Evolutionary conservation across 1,139 yeast genomes (phyloP), one percentile per base, ranked within the genome.

Genomic region (Suhomyces panamericanus): DNA sequence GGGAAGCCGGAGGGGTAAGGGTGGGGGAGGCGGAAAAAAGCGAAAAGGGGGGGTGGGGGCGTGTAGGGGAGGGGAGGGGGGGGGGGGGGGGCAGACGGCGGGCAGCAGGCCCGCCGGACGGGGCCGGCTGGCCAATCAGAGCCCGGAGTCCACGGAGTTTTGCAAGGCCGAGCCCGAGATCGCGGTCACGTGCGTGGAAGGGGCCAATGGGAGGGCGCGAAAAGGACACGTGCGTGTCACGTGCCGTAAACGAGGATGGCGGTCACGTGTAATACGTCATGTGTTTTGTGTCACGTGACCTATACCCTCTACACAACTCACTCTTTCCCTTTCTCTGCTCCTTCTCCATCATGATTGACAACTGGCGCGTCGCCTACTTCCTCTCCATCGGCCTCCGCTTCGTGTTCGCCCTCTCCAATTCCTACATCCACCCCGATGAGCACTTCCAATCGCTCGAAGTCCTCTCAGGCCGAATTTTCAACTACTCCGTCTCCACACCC

Each of bases 391-490:
- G 73, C 0, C 61, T 80, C 17, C 64, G 90, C 43, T 67, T 86
- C 32, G 66, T 78, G 27, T 69, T 89, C 39, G 83, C 88, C 0
- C 62, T 87, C 1, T 81, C 86, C 40, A 77, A 86, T 35, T 88
- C 97, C 0, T 95, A 95, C 60, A 83, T 95, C 40, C 99, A 95
- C 56, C 99, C 99, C 0, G 99, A 95, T 70, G 99, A 95, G 66
- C 96, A 91, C 62, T 88, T 89, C 62, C 99, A 95, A 63, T 81
- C 85, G 17, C 77, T 95, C 29, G 96, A 90, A 59, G 83, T 87
- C 0, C 60, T 93, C 15, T 74, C 85, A 5, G 64, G 68, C 53
- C 62, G 65, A 31, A 62, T 81, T 28, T 70, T 78, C 42, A 78
- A 77, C 5, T 78, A 73, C 66, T 66, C 75, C 33, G 77, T 81